Percentiles rank a stretch among this genome's conserved stretches.
phyloP scores from a whole-genome alignment of 2,329 filamentous ascomycete species.

The Fusarium nodosum region DNA sequence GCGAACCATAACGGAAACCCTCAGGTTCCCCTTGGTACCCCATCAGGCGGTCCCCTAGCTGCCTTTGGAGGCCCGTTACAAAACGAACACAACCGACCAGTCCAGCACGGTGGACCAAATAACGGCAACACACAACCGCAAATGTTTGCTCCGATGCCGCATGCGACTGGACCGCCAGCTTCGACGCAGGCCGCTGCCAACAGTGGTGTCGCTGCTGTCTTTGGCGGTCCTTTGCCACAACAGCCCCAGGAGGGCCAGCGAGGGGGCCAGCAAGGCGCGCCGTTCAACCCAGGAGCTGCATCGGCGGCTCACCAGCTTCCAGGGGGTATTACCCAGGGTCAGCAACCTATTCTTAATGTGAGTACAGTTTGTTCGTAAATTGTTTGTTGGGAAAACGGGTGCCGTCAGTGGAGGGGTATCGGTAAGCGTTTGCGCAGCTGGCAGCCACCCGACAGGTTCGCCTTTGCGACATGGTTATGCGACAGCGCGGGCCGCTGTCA shows the following conservation, averaged over 20 bases:
- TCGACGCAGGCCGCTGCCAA: conserved; percentile 70
- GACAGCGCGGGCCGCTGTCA: conserved; percentile 23
- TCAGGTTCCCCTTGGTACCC: conserved; percentile 65
- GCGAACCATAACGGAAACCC: conserved; percentile 76
- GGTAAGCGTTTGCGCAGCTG: conserved; percentile 23
- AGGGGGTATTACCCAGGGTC: conserved; percentile 58
- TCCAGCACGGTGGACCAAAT: conserved; percentile 66
- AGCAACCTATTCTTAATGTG: conserved; percentile 66
- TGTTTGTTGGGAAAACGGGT: conserved; percentile 8
- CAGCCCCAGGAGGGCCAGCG: conserved; percentile 76
- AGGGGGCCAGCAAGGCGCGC: conserved; percentile 58
- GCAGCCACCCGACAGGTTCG: conserved; percentile 30
- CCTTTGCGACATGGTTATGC: conserved; percentile 35
- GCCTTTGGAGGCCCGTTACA: conserved; percentile 69
- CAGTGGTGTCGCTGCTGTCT: conserved; percentile 73
- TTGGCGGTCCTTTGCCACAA: conserved; percentile 76
- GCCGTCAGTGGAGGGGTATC: conserved; percentile 16
- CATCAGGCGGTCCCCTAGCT: conserved; percentile 62
- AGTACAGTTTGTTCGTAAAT: conserved; percentile 51
- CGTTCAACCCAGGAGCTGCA: conserved; percentile 62
- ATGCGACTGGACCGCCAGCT: conserved; percentile 64
- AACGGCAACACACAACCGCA: conserved; percentile 64
- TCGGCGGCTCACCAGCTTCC: conserved; percentile 57
- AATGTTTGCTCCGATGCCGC: conserved; percentile 69
- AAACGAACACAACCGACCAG: conserved; percentile 64